Evolutionary conservation across 441 rosid genomes (phyloP).

Genomic region (Eruca vesicaria): DNA sequence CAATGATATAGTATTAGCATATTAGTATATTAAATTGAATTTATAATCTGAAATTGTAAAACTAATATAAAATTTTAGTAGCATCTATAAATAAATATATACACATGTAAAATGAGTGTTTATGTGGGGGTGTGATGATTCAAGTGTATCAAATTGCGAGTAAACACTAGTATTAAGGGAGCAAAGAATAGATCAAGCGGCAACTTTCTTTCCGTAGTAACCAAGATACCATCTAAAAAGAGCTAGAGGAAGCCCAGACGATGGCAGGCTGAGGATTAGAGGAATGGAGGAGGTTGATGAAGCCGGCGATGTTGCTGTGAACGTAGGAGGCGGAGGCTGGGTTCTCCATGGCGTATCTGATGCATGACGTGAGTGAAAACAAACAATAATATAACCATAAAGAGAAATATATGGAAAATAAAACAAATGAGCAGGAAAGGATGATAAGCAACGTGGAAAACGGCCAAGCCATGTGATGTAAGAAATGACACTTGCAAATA

Average conservation of each 20-base stretch:
- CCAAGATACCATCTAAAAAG: too few species aligned
- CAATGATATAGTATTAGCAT: too few species aligned
- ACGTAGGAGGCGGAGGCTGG: not conserved
- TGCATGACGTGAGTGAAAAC: not conserved
- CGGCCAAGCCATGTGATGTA: not conserved
- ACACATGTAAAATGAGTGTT: too few species aligned
- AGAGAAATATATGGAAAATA: not conserved
- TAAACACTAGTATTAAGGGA: too few species aligned
- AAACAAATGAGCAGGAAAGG: not conserved
- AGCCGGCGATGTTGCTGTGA: constrained; percentile 48
- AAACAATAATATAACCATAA: not conserved
- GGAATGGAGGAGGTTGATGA: constrained; percentile 80
- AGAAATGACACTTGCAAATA: not conserved
- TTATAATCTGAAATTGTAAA: too few species aligned
- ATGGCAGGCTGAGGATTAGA: constrained; percentile 87
- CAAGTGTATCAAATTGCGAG: too few species aligned
- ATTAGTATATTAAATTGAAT: too few species aligned
- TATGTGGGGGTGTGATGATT: too few species aligned
- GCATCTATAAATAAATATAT: too few species aligned
- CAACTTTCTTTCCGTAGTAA: too few species aligned
- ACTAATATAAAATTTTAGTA: too few species aligned
- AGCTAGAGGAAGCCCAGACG: constrained; percentile 81
- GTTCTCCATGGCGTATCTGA: not conserved
- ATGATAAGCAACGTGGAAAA: not conserved
- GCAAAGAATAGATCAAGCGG: too few species aligned